Percentiles rank a stretch among this genome's conserved stretches.
phyloP scores from a whole-genome alignment of 768 basidiomycete species.

The Leucocoprinus birnbaumii region DNA sequence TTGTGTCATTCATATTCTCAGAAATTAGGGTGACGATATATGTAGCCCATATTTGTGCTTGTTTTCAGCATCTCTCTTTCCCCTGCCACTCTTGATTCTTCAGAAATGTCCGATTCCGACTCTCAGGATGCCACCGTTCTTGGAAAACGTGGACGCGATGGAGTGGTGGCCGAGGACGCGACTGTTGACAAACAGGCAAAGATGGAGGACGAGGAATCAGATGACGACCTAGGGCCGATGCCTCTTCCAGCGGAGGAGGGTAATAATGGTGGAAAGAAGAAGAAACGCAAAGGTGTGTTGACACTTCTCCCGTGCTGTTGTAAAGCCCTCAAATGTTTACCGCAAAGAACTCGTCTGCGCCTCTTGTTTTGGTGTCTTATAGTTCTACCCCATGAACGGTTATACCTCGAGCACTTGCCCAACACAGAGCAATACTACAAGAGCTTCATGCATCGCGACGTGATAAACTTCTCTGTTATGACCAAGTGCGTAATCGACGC shows the following conservation, averaged over 20 bases:
- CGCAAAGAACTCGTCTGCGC: conserved; percentile 15
- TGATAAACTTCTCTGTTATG: conserved; percentile 83
- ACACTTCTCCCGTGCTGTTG: conserved; percentile 13
- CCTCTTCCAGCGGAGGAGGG: conserved; percentile 62
- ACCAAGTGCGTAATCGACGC: conserved; percentile 63
- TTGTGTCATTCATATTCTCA: not conserved
- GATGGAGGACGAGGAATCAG: conserved; percentile 50
- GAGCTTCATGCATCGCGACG: conserved; percentile 97
- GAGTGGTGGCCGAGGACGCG: conserved; percentile 23
- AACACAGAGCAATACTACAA: conserved; percentile 92
- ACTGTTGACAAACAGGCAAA: conserved; percentile 21
- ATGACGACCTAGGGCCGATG: conserved; percentile 88
- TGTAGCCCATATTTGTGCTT: not conserved
- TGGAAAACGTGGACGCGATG: conserved; percentile 59
- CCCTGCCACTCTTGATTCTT: not conserved
- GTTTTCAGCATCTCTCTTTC: not conserved
- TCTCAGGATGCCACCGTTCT: conserved; percentile 48
- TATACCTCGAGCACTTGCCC: conserved; percentile 92
- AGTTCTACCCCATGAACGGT: conserved; percentile 92
- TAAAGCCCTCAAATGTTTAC: conserved; percentile 31
- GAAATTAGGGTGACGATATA: not conserved
- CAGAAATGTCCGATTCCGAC: conserved; percentile 41
- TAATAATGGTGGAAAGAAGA: conserved; percentile 46
- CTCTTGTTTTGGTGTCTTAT: conserved; percentile 13
- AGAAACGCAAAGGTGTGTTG: conserved; percentile 78